Conservation (phyloP, 1,284 basidiomycete species). For the Fistulinella staudtii region DNA sequence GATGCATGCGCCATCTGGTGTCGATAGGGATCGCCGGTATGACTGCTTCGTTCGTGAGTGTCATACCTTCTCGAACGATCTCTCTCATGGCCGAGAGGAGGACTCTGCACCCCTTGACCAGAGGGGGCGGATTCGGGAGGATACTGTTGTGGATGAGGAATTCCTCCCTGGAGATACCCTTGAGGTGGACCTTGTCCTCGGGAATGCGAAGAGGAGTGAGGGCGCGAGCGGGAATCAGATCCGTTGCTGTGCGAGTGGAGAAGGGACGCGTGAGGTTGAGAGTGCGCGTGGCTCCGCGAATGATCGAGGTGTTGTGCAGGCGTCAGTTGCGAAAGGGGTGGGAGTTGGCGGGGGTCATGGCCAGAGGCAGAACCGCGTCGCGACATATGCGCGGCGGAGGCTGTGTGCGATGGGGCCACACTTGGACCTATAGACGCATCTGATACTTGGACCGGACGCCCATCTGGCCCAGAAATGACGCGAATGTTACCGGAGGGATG, state of each 20-base stretch:
- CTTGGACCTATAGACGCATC: slow-evolving; percentile 42
- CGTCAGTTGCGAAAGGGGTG: slow-evolving; percentile 45
- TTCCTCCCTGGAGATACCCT: slow-evolving; percentile 32
- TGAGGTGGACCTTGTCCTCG: slow-evolving; percentile 35
- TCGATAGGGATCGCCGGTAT: slow-evolving; percentile 30
- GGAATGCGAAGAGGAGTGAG: slow-evolving; percentile 44
- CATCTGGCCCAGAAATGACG: slow-evolving; percentile 42
- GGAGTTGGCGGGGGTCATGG: slow-evolving; percentile 46
- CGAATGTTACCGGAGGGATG: slow-evolving; percentile 44
- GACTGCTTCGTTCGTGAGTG: slow-evolving; percentile 33
- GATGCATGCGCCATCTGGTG: slow-evolving; percentile 38
- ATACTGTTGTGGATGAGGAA: slow-evolving; percentile 40
- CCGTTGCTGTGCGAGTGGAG: slow-evolving; percentile 33
- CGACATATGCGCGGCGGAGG: slow-evolving; percentile 29
- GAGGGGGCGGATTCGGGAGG: slow-evolving; percentile 39
- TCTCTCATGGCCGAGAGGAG: slow-evolving; percentile 44
- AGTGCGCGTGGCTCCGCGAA: slow-evolving; percentile 35
- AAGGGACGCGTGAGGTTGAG: slow-evolving; percentile 38
- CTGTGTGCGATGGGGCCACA: slow-evolving; percentile 40
- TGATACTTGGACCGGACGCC: slow-evolving; percentile 43
- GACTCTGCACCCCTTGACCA: slow-evolving; percentile 46
- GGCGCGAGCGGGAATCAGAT: slow-evolving; percentile 38
- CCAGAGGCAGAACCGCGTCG: slow-evolving; percentile 37
- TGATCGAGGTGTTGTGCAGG: slow-evolving; percentile 41
- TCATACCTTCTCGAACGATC: slow-evolving; percentile 43